These are phyloP conservation scores for Fagus crenata DNA, from an alignment of 306 rosid species.

Conservation along the genomic window DNA sequence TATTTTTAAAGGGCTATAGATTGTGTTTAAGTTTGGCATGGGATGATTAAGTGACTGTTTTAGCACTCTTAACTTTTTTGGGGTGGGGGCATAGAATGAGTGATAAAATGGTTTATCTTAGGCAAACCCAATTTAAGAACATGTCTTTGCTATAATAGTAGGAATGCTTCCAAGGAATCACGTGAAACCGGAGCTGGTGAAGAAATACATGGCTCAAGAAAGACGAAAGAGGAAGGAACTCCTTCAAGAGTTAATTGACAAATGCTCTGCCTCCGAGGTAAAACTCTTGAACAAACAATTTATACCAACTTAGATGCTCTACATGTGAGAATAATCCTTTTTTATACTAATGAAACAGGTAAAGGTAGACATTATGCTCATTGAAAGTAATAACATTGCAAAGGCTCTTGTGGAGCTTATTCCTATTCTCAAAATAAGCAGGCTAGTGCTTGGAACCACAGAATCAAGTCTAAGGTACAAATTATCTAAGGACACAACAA, in stretches of 20 bases:
- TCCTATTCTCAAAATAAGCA: conserved; percentile 59
- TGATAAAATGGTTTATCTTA: background rate
- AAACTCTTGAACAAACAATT: background rate
- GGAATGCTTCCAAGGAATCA: conserved; percentile 73
- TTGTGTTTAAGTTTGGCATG: no score
- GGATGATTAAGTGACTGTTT: no score
- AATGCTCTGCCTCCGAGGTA: conserved; percentile 66
- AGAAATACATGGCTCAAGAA: conserved; percentile 61
- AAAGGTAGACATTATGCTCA: conserved; percentile 55
- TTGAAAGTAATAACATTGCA: conserved; percentile 66
- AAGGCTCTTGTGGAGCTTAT: conserved; percentile 67
- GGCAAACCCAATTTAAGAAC: background rate
- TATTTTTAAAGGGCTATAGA: no score
- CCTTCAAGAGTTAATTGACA: conserved; percentile 56
- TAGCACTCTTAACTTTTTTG: no score
- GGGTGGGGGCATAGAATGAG: background rate
- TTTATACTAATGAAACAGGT: conserved; percentile 41
- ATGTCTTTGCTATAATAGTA: conserved; percentile 41
- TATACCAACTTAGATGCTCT: background rate
- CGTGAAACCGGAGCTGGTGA: conserved; percentile 63
- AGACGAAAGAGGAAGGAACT: conserved; percentile 62
- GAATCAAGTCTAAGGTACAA: conserved; percentile 61
- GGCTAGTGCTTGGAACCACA: conserved; percentile 61
- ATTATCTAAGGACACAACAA: background rate
- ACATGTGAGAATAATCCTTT: background rate